phyloP scores from a whole-genome alignment of 2,329 filamentous ascomycete species.

The Microsporum canis region DNA sequence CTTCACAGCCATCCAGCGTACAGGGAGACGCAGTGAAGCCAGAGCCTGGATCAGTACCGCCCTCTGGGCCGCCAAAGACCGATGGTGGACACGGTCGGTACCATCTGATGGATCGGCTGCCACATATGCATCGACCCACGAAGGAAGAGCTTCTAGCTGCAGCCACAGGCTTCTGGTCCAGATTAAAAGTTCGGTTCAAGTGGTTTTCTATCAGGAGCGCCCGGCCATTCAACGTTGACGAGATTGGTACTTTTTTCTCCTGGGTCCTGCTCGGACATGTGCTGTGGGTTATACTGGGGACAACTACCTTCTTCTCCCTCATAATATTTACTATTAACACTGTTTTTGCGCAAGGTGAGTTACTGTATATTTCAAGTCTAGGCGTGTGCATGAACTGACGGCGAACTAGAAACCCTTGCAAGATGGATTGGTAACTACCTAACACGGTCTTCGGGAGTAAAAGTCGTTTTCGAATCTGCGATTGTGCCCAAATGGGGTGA shows the following conservation, averaged over 20 bases:
- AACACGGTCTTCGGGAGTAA: constrained; percentile 83
- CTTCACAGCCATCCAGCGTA: background rate
- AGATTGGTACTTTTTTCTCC: constrained; percentile 89
- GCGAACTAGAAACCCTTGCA: constrained; percentile 64
- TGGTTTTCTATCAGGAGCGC: constrained; percentile 94
- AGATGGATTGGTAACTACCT: constrained; percentile 92
- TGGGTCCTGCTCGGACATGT: constrained; percentile 92
- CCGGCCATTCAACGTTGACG: constrained; percentile 87
- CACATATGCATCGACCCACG: constrained; percentile 69
- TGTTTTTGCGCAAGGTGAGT: constrained; percentile 77
- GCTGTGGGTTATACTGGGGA: constrained; percentile 91
- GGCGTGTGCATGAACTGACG: constrained; percentile 15
- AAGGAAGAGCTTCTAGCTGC: constrained; percentile 89
- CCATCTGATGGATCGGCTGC: constrained; percentile 48
- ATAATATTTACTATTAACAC: constrained; percentile 88
- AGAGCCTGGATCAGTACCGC: background rate
- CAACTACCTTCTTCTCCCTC: constrained; percentile 91
- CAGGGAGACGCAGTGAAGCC: background rate
- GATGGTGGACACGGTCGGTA: constrained; percentile 10
- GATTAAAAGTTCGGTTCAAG: constrained; percentile 84
- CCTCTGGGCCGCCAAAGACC: background rate
- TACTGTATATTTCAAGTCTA: background rate
- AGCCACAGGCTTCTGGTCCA: constrained; percentile 84
- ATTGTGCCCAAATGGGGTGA: constrained; percentile 94
- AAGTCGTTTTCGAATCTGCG: constrained; percentile 91